Evolutionary conservation across 305 asterid genomes (phyloP).

Genomic region (Coffea humblotiana): DNA sequence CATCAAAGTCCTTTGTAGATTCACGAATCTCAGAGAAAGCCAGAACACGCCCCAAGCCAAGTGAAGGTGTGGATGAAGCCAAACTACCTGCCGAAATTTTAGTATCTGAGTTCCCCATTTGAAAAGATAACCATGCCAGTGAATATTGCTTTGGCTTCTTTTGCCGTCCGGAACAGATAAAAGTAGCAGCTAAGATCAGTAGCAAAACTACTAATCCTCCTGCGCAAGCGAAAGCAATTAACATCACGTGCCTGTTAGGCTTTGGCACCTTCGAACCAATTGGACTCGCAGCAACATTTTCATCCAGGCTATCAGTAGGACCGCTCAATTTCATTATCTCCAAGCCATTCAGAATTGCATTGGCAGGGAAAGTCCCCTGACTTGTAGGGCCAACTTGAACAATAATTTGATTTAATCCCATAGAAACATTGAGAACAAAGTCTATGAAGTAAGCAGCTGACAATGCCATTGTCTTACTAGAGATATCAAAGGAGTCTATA

Average conservation of each 20-base stretch:
- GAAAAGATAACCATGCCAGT: slow-evolving; percentile 31
- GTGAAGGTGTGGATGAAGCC: slow-evolving; percentile 30
- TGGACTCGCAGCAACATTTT: neutral
- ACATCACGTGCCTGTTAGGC: slow-evolving; percentile 21
- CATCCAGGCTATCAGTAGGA: slow-evolving; percentile 30
- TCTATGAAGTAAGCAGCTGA: slow-evolving; percentile 36
- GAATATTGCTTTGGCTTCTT: slow-evolving; percentile 27
- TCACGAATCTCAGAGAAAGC: slow-evolving; percentile 59
- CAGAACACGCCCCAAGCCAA: slow-evolving; percentile 28
- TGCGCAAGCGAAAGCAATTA: slow-evolving; percentile 13
- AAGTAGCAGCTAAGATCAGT: slow-evolving; percentile 16
- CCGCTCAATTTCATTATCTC: slow-evolving; percentile 41
- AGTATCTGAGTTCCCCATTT: slow-evolving; percentile 26
- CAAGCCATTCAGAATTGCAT: slow-evolving; percentile 40
- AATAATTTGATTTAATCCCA: slow-evolving; percentile 15
- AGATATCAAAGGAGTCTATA: slow-evolving; percentile 26
- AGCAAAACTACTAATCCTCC: slow-evolving; percentile 27
- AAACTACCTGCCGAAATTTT: slow-evolving; percentile 29
- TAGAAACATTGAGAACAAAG: slow-evolving; percentile 28
- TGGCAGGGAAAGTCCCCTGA: slow-evolving; percentile 20
- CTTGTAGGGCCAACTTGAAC: slow-evolving; percentile 39
- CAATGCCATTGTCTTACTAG: slow-evolving; percentile 29
- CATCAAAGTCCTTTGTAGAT: slow-evolving; percentile 61
- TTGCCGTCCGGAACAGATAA: slow-evolving; percentile 16
- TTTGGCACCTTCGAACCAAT: neutral